Conservation (phyloP, 2,329 filamentous ascomycete species). For the Scedosporium boydii region DNA sequence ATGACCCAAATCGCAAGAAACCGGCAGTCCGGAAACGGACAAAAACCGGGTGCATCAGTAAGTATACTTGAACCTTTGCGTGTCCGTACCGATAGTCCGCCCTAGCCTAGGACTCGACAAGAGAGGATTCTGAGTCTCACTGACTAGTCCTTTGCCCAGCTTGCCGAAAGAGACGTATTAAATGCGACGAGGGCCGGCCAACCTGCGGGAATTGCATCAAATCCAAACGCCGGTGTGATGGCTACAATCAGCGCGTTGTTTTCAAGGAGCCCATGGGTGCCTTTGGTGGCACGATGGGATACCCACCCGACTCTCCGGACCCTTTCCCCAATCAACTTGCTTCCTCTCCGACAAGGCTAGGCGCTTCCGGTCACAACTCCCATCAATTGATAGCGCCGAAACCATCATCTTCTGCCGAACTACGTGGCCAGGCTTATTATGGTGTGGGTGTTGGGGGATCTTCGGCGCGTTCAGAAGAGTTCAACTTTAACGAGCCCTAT, state of each 20-base stretch:
- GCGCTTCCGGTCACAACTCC: conserved; percentile 27
- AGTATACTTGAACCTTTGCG: conserved; percentile 23
- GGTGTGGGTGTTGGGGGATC: conserved; percentile 18
- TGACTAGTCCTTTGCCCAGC: conserved; percentile 37
- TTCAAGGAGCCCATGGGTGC: conserved; percentile 66
- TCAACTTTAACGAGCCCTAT: conserved; percentile 14
- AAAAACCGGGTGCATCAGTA: conserved; percentile 88
- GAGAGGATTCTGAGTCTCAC: background rate
- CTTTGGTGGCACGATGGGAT: conserved; percentile 36
- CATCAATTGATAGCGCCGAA: conserved; percentile 40
- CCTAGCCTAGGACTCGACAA: background rate
- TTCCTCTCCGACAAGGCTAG: conserved; percentile 27
- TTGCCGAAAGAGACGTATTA: conserved; percentile 89
- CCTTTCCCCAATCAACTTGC: conserved; percentile 26
- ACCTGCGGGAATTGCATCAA: conserved; percentile 79
- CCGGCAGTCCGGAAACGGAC: conserved; percentile 57
- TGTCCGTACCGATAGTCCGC: background rate
- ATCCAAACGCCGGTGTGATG: conserved; percentile 74
- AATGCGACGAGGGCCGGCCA: conserved; percentile 85
- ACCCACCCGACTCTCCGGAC: conserved; percentile 26
- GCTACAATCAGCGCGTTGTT: conserved; percentile 70
- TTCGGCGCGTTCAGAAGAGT: conserved; percentile 18
- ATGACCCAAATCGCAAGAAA: conserved; percentile 36
- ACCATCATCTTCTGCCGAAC: conserved; percentile 28
- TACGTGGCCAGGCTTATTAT: conserved; percentile 18